Percentiles rank a stretch among this genome's conserved stretches.
phyloP scores from a whole-genome alignment of 2,329 filamentous ascomycete species.

The Arthrinium phaeospermum region DNA sequence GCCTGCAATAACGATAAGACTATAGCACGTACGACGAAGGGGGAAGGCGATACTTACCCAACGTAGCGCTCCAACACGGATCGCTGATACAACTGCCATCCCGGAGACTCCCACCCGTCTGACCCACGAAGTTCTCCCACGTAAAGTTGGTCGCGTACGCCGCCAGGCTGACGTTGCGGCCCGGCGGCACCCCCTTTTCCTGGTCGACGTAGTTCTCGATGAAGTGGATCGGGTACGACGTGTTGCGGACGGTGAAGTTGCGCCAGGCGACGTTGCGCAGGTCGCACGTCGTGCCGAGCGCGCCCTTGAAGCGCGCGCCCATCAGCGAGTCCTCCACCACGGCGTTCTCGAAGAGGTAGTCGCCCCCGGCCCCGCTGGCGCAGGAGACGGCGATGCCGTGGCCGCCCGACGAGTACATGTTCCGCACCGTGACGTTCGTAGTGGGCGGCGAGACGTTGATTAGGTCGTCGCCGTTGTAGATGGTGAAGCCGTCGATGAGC shows the following conservation, averaged over 20 bases:
- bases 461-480: conserved; percentile 32
- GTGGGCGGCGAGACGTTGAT: conserved; percentile 31
- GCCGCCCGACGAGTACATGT: conserved; percentile 29
- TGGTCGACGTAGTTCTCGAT: conserved; percentile 33
- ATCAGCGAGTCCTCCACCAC: conserved; percentile 29
- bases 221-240: conserved; percentile 32
- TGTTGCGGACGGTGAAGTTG: conserved; percentile 31
- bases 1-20: conserved; percentile 19
- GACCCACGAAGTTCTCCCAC: conserved; percentile 30
- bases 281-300: conserved; percentile 31
- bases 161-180: conserved; percentile 26
- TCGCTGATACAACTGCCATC: conserved; percentile 32
- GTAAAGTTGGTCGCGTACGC: conserved; percentile 29
- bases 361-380: conserved; percentile 27
- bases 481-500: conserved; percentile 30
- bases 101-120: conserved; percentile 21
- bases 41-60: conserved; percentile 20
- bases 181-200: conserved; percentile 24
- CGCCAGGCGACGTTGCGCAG: conserved; percentile 30
- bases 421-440: conserved; percentile 31
- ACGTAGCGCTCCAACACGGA: conserved; percentile 31
- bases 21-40: not conserved
- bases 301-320: conserved; percentile 32
- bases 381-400: conserved; percentile 32
- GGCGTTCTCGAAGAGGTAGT: conserved; percentile 31